phyloP scores from a whole-genome alignment of 2,329 filamentous ascomycete species.

The Colletotrichum orchidophilum region DNA sequence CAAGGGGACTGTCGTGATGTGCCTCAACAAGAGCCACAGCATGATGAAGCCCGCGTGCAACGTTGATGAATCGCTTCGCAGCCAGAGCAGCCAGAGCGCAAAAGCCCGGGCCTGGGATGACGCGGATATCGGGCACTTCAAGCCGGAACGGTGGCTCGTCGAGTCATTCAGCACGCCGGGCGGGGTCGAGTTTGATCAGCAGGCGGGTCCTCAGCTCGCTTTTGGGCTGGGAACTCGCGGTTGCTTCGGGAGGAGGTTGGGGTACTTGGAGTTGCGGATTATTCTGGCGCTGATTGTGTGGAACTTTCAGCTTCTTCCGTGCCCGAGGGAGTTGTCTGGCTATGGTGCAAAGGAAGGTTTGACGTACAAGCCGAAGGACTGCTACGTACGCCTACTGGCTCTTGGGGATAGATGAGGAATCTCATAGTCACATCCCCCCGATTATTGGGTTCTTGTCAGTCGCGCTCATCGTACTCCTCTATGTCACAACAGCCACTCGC shows the following conservation, averaged over 20 bases:
- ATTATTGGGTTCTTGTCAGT: too few species aligned
- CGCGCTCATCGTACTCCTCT: too few species aligned
- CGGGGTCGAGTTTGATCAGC: slow-evolving; percentile 40
- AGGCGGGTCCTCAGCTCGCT: slow-evolving; percentile 46
- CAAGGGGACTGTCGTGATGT: slow-evolving; percentile 44
- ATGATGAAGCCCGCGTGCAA: slow-evolving; percentile 39
- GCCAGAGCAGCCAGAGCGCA: slow-evolving; percentile 36
- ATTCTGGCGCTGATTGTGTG: slow-evolving; percentile 48
- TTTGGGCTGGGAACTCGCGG: slow-evolving; percentile 49
- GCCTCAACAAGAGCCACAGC: slow-evolving; percentile 41
- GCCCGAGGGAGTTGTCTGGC: slow-evolving; percentile 35
- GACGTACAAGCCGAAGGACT: slow-evolving; percentile 30
- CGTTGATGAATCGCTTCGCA: slow-evolving; percentile 42
- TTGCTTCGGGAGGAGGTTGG: slow-evolving; percentile 50
- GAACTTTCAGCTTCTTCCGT: slow-evolving; percentile 48
- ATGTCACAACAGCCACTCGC: too few species aligned
- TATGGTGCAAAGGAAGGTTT: slow-evolving; percentile 30
- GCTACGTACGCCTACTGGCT: slow-evolving; percentile 25
- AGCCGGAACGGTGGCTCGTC: slow-evolving; percentile 50
- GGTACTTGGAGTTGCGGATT: slow-evolving; percentile 47
- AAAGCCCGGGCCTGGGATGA: slow-evolving; percentile 43
- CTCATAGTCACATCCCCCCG: too few species aligned
- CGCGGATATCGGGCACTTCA: slow-evolving; percentile 42
- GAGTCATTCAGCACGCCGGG: slow-evolving; percentile 17
- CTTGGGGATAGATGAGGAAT: not conserved